These are phyloP conservation scores for Colletotrichum sp. DNA, from an alignment of 2,329 filamentous ascomycete species.

Conservation along the genomic window DNA sequence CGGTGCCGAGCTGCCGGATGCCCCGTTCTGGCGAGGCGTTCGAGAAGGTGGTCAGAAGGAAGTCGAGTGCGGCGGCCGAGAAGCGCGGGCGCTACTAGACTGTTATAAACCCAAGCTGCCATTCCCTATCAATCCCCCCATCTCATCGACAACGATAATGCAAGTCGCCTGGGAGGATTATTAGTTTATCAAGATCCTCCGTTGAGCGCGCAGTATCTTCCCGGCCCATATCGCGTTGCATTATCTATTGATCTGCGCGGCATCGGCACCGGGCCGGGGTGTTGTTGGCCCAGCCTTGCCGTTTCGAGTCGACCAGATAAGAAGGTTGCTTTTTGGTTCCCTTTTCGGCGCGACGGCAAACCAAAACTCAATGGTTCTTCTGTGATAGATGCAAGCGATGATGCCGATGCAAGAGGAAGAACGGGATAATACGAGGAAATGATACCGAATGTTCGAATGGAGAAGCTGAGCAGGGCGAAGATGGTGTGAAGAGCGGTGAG, in stretches of 20 bases:
- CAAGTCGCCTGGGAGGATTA: not conserved
- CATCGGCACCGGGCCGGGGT: not conserved
- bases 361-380: not conserved
- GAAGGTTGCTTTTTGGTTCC: constrained; percentile 15
- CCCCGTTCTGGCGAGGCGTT: not conserved
- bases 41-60: not conserved
- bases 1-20: constrained; percentile 14
- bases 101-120: not conserved
- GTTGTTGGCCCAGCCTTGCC: constrained; percentile 8
- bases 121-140: not conserved
- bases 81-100: not conserved
- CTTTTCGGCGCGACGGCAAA: not conserved
- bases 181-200: not conserved
- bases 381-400: not conserved
- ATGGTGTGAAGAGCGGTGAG: constrained; percentile 15
- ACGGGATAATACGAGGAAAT: not conserved
- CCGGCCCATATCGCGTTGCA: constrained; percentile 8
- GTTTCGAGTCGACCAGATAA: constrained; percentile 9
- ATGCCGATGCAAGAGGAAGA: not conserved
- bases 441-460: not conserved
- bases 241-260: constrained; percentile 21
- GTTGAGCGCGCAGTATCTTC: not conserved
- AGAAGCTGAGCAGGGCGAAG: not conserved
- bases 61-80: not conserved
- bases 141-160: not conserved